Conservation (phyloP, 2,329 filamentous ascomycete genomes). For the Nemania sp. region DNA sequence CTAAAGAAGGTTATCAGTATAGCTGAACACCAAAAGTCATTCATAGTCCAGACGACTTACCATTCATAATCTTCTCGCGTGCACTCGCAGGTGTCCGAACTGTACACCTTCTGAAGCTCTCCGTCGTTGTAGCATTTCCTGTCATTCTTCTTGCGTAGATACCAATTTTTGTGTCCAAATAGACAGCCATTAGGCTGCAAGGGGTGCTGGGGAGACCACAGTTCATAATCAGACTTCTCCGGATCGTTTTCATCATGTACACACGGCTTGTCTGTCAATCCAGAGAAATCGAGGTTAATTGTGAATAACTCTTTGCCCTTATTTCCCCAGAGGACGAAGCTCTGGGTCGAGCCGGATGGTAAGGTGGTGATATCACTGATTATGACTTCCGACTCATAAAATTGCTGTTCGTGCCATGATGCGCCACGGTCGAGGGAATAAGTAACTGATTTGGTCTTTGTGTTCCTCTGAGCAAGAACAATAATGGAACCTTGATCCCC, state of each 20-base stretch:
- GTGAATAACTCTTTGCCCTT: constrained; percentile 65
- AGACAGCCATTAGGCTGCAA: constrained; percentile 77
- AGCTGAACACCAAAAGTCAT: constrained; percentile 4
- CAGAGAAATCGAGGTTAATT: constrained; percentile 86
- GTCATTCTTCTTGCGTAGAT: constrained; percentile 85
- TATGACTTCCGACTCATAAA: constrained; percentile 70
- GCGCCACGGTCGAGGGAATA: constrained; percentile 83
- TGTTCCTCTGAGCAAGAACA: constrained; percentile 76
- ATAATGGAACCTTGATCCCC: constrained; percentile 94
- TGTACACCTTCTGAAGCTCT: constrained; percentile 70
- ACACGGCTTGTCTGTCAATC: constrained; percentile 74
- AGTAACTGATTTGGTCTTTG: constrained; percentile 67
- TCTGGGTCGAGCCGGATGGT: constrained; percentile 84
- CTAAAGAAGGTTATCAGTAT: constrained; percentile 49
- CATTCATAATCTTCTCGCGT: constrained; percentile 89
- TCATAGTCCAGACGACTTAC: constrained; percentile 51
- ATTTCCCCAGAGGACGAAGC: constrained; percentile 88
- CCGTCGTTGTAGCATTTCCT: constrained; percentile 80
- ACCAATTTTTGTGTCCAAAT: constrained; percentile 88
- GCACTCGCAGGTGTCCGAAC: constrained; percentile 80
- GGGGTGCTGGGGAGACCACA: constrained; percentile 89
- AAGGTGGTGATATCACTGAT: constrained; percentile 85
- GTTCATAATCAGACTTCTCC: constrained; percentile 70
- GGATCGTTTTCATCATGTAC: constrained; percentile 62
- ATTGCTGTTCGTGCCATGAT: constrained; percentile 76